Evolutionary conservation across 306 rosid species (phyloP), one percentile per base, ranked within the genome.

Genomic region (Prinsepia uniflora): DNA sequence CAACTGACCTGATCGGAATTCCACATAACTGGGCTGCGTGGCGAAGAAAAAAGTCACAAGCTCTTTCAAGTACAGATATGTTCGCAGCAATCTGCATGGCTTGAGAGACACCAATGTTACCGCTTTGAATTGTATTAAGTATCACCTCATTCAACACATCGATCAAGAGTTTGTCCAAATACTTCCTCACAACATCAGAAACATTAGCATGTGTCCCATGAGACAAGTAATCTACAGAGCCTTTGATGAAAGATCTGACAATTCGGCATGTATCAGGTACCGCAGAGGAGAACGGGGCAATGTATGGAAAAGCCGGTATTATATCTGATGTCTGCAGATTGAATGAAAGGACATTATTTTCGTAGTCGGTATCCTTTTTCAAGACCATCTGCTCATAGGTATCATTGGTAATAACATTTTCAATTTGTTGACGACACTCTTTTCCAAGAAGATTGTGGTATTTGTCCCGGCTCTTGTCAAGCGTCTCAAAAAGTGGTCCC

Each of bases 1-100:
- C 96, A 45, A 79, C 84, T 7, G 85, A 20, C 45, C 92, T 87
- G n/a, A 52, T 67, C 0, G 88, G 84, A 49, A 79, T 22, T 40
- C 92, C 89, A 68, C 95, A 83, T 59, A 74, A 87, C 54, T 87
- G 91, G 19, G 95, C 91, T 0, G 92, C 92, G 72, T 89, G 82
- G 42, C 88, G 69, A 64, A 94, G 84, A 75, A 91, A 94, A 79
- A 78, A 94, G 73, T 91, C 96, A 73, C 99, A 91, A 56, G 97
- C 97, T 83, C 92, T 86, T 87, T 94, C 99, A 10, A 94, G 80
- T 74, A 79, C 85, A 44, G 99, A 39, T 78, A 87, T 81, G 83
- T 94, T 94, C 46, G 99, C 97, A 72, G 97, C 96, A 22, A 91
- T 83, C 85, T 94, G 99, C 99, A 94, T 94, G 66, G 97, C 99